phyloP scores from a whole-genome alignment of 2,329 filamentous ascomycete genomes.

The Hirsutella rhossiliensis region DNA sequence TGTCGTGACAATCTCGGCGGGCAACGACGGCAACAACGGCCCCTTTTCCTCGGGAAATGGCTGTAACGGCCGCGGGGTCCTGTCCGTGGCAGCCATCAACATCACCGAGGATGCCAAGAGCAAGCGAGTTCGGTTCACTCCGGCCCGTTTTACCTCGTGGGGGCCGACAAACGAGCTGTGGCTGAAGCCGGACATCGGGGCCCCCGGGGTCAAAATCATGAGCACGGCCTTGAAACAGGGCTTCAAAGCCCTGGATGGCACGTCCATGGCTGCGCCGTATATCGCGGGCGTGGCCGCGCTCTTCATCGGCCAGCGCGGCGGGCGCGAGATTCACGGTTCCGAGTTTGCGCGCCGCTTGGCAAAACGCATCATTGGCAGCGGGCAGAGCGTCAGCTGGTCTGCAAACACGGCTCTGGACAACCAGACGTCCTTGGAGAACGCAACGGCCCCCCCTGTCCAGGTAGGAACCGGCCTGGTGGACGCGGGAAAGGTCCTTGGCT shows the following conservation, averaged over 20 bases:
- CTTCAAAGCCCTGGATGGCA: conserved; percentile 37
- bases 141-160: conserved; percentile 37
- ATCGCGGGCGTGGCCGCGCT: conserved; percentile 38
- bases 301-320: conserved; percentile 29
- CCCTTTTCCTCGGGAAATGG: conserved; percentile 30
- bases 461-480: conserved; percentile 35
- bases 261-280: conserved; percentile 44
- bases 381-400: conserved; percentile 18
- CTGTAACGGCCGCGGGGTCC: conserved; percentile 19
- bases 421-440: neutral
- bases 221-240: conserved; percentile 31
- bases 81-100: conserved; percentile 25
- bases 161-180: conserved; percentile 38
- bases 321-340: conserved; percentile 24
- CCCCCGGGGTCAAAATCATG: conserved; percentile 36
- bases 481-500: conserved; percentile 28
- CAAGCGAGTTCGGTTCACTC: conserved; percentile 16
- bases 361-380: conserved; percentile 22
- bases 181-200: conserved; percentile 37
- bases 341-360: conserved; percentile 18
- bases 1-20: conserved; percentile 36
- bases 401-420: conserved; percentile 4
- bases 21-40: conserved; percentile 36
- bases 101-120: conserved; percentile 29
- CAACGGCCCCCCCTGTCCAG: conserved; percentile 21